Percentiles rank a stretch among this genome's conserved stretches.
Evolutionary conservation across 2,329 filamentous ascomycete genomes (phyloP).

Genomic region (Phaeosphaeria sp.): DNA sequence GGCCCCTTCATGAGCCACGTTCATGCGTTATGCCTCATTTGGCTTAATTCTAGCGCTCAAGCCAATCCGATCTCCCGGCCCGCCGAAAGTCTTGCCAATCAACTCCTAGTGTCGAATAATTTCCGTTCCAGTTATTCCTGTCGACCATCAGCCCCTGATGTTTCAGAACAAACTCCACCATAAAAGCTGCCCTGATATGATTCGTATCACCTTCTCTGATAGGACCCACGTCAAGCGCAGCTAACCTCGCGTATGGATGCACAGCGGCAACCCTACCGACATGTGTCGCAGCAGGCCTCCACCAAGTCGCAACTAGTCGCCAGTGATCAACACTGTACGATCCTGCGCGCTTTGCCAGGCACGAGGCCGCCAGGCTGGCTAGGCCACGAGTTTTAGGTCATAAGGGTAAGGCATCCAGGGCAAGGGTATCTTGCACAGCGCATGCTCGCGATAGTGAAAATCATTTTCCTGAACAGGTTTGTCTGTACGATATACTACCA

Average conservation of each 20-base stretch:
- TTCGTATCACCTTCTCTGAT: conserved; percentile 24
- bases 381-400: conserved; percentile 21
- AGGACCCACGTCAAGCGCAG: conserved; percentile 32
- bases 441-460: conserved; percentile 15
- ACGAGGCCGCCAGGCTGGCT: conserved; percentile 20
- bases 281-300: conserved; percentile 14
- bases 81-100: conserved; percentile 17
- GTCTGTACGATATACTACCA: conserved; percentile 22
- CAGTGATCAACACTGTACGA: conserved; percentile 24
- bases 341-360: conserved; percentile 20
- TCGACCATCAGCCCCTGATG: conserved; percentile 14
- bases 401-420: conserved; percentile 10
- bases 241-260: conserved; percentile 17
- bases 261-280: conserved; percentile 17
- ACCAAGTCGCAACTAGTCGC: conserved; percentile 13
- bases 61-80: conserved; percentile 22
- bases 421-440: conserved; percentile 11
- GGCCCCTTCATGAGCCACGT: conserved; percentile 22
- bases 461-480: conserved; percentile 21
- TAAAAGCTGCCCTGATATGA: conserved; percentile 19
- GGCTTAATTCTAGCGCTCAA: conserved; percentile 9
- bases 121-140: conserved; percentile 20
- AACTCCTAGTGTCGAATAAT: conserved; percentile 9
- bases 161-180: conserved; percentile 28
- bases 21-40: conserved; percentile 14